Base-by-base conservation (phyloP, 495 filamentous ascomycete species). In the Xylaria bambusicola region DNA sequence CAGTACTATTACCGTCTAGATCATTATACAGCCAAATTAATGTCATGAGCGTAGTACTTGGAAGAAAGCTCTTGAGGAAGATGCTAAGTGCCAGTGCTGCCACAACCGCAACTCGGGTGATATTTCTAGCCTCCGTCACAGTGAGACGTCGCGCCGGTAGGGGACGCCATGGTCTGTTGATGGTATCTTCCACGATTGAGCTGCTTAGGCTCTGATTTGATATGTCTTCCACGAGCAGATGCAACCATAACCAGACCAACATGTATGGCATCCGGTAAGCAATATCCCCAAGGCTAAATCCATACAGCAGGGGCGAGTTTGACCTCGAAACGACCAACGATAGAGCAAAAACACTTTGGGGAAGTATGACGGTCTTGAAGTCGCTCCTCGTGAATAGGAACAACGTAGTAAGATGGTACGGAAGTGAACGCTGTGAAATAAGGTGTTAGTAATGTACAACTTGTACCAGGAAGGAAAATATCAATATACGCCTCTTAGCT, bases 111-210 rank as follows among this genome's bases (percentile, higher is more conserved):
- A 38, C n/a, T 12, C 50, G 20, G 6, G 57, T 38, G 0, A 40
- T 7, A 2, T n/a, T 15, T 44, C 48, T 58, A 1, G 72, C 73
- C 18, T 71, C 54, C 1, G 48, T 8, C 0, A 47, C 29, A 6
- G 61, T 56, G 6, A 75, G 45, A 0, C 72, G 65, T 8, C 47
- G 47, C 0, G 71, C 44, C 2, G 72, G 71, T 23, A 77, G 20
- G 0, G 72, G 64, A 8, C 75, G 66, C 75, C 76, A 77, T 5
- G 75, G 74, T 44, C 75, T 75, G 56, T 77, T 77, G 5, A 75
- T 38, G 0, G 15, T 3, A 48, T 77, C 74, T 36, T 77, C 74
- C 0, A 54, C 15, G 9, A 77, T 50, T 5, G 73, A 65, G 0
- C 15, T 50, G 7, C 62, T 42, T 5, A 56, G 58, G 2, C 64